Evolutionary conservation across 306 rosid genomes (phyloP), one percentile per base, ranked within the genome.

Genomic region (Lablab purpureus): DNA sequence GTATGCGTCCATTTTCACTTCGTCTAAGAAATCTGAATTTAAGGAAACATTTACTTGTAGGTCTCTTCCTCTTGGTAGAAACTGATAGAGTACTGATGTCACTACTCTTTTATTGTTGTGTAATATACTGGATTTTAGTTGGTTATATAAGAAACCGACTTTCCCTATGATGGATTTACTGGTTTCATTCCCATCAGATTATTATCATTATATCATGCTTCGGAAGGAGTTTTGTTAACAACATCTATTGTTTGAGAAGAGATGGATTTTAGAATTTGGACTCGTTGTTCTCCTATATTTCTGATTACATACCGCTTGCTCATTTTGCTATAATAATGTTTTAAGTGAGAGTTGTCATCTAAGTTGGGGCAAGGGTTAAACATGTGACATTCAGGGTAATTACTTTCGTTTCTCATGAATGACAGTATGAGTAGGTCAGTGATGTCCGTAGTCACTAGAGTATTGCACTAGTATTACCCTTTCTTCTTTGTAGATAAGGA

Each of bases 21-120:
- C 99, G 0, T 91, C 98, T 0, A 95, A 21, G 87, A 93, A 91
- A 73, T 85, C 92, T 5, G 91, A 90, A 8, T 88, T 95, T 74
- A 95, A 89, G 84, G 99, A 95, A 74, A 95, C 98, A 1, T 95
- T 0, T 74, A 17, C 32, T 10, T 95, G 99, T 71, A 87, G 99
- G 62, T 93, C 99, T 46, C 90, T 95, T 10, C 99, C 98, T 2
- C 99, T 95, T 32, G 99, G 99, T 67, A 85, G 98, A 67, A 95
- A 91, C 83, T 95, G 90, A 89, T 83, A 49, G 66, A 69, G 56
- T 63, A 19, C 25, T 12, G 41, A 19, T 21, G 78, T 66, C 40
- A 27, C 47, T 67, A 36, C 64, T 68, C 55, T 41, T 77, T 43
- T 56, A 62, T 62, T 32, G 13, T 30, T 18, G 52, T 15, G 37